Conservation (phyloP, 108 stramenopile genomes). For the Conticribra guillardii region DNA sequence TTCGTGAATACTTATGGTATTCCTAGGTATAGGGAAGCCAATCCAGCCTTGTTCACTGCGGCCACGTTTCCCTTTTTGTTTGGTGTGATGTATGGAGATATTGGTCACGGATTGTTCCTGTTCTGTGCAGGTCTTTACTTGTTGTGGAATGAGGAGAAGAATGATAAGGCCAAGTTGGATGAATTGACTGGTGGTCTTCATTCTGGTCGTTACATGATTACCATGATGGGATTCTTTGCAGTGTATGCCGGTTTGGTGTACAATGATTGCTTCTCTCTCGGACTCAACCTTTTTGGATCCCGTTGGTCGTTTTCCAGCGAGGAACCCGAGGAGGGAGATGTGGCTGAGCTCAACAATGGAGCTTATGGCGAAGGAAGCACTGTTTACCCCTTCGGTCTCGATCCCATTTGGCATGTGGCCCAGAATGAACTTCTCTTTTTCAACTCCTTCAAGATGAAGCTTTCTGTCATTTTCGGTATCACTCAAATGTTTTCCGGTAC, state of each 20-base stretch:
- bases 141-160: constrained; percentile 79
- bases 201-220: constrained; percentile 94
- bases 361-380: constrained; percentile 78
- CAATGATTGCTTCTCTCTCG: constrained; percentile 98
- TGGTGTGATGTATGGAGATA: constrained; percentile 99
- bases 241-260: constrained; percentile 97
- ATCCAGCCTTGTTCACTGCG: constrained; percentile 98
- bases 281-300: constrained; percentile 91
- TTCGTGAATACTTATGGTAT: constrained; percentile 99
- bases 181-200: constrained; percentile 90
- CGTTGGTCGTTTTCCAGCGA: constrained; percentile 83
- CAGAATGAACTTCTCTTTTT: constrained; percentile 97
- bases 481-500: constrained; percentile 97
- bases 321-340: constrained; percentile 73
- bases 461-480: constrained; percentile 97
- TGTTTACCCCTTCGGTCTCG: constrained; percentile 97
- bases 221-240: constrained; percentile 97
- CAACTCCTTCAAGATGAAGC: constrained; percentile 99
- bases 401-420: constrained; percentile 97
- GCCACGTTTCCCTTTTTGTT: constrained; percentile 99
- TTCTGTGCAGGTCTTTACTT: constrained; percentile 83
- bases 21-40: constrained; percentile 97
- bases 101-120: constrained; percentile 94
- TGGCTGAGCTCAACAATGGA: constrained; percentile 63
- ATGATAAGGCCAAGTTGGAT: constrained; percentile 78